A percentile compares a stretch with the other conserved stretches of the same genome.
These are phyloP conservation scores for Candida sp. DNA, from an alignment of 1,139 yeast species.

Conservation along the genomic window DNA sequence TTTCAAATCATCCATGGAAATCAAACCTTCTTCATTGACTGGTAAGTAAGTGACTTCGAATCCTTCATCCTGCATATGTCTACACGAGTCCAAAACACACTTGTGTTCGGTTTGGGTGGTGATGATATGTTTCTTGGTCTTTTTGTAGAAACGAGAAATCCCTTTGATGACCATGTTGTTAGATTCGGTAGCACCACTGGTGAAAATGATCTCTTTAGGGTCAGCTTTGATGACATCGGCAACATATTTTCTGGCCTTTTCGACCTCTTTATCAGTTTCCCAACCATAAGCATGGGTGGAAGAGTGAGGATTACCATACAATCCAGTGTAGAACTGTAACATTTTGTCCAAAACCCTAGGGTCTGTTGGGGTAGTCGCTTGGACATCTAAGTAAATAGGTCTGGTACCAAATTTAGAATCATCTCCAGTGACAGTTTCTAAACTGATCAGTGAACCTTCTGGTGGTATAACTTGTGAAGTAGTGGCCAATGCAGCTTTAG, in stretches of 20 bases:
- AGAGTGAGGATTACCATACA: conserved; percentile 97
- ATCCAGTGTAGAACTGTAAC: conserved; percentile 89
- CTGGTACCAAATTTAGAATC: conserved; percentile 58
- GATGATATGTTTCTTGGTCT: conserved; percentile 88
- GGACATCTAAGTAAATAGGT: conserved; percentile 93
- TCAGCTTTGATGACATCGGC: conserved; percentile 89
- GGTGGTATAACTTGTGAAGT: conserved; percentile 31
- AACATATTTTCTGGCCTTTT: conserved; percentile 74
- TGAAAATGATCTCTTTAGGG: conserved; percentile 94
- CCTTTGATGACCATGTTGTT: conserved; percentile 96
- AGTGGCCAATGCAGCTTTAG: conserved; percentile 9
- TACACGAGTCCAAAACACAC: conserved; percentile 94
- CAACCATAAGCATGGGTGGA: conserved; percentile 98
- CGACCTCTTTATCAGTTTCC: conserved; percentile 96
- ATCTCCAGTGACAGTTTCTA: conserved; percentile 46
- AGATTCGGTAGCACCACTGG: conserved; percentile 97
- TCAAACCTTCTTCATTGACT: conserved; percentile 77
- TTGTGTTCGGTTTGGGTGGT: conserved; percentile 98
- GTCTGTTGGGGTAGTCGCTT: conserved; percentile 94
- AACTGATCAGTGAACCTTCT: conserved; percentile 39
- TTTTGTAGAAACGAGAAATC: conserved; percentile 87
- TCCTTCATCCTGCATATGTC: conserved; percentile 95
- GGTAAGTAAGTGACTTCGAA: conserved; percentile 93
- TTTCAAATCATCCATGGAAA: conserved; percentile 73
- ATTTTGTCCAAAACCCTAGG: conserved; percentile 95